Evolutionary conservation across 495 filamentous ascomycete genomes (phyloP).

Genomic region (Platismatia glauca): DNA sequence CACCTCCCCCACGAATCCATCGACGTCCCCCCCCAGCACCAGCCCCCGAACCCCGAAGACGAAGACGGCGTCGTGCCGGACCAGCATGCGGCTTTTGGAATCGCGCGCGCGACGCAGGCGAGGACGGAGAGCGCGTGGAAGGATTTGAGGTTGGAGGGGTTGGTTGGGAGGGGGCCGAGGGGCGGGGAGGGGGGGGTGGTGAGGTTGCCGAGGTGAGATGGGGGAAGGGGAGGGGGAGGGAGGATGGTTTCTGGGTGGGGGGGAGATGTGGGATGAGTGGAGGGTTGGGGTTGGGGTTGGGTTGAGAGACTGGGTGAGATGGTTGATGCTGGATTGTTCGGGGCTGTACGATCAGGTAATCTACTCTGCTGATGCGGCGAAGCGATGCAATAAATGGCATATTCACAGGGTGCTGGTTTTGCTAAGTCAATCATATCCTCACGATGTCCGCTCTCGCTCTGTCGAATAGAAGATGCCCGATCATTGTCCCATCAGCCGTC

Average conservation of each 20-base stretch:
- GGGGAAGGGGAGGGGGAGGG: conserved; percentile 31
- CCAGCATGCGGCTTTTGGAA: conserved; percentile 95
- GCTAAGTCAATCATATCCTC: conserved; percentile 47
- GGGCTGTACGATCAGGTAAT: neutral
- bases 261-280: conserved; percentile 8
- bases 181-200: too few relatives aligned
- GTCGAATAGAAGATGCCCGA: conserved; percentile 68
- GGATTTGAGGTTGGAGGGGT: conserved; percentile 64
- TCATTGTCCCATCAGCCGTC: conserved; percentile 38
- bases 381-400: neutral
- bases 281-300: conserved; percentile 9
- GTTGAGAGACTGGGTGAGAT: neutral
- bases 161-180: conserved; percentile 20
- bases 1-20: conserved; percentile 58
- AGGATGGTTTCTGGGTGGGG: conserved; percentile 11
- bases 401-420: neutral
- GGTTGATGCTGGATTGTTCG: neutral
- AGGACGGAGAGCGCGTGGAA: conserved; percentile 67
- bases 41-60: conserved; percentile 92
- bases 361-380: neutral
- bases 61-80: conserved; percentile 97
- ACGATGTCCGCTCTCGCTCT: conserved; percentile 78
- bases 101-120: conserved; percentile 69
- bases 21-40: conserved; percentile 79
- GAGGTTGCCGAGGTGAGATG: too few relatives aligned